These are phyloP conservation scores for Mortierella sp. DNA, from an alignment of 371 early-diverging fungal genomes.

Conservation along the genomic window DNA sequence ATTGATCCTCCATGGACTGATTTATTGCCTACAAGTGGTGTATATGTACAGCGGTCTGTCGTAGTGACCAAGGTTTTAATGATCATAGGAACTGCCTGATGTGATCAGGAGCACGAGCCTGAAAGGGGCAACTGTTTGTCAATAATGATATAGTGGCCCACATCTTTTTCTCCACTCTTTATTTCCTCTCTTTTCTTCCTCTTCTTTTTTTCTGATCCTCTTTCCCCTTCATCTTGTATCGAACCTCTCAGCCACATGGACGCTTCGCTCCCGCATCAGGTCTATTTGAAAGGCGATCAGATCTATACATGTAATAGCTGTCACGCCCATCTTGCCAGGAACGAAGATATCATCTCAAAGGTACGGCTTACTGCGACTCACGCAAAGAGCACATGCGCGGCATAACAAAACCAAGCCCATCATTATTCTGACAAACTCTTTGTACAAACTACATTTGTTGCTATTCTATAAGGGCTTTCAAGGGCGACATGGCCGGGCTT, in stretches of 20 bases:
- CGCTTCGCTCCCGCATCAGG: slow-evolving; percentile 48
- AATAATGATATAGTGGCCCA: neutral
- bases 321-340: slow-evolving; percentile 72
- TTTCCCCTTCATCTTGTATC: neutral
- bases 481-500: slow-evolving; percentile 80
- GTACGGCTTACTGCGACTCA: slow-evolving; percentile 19
- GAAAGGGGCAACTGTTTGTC: neutral
- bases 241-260: slow-evolving; percentile 4
- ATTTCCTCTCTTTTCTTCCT: neutral
- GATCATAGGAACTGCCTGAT: neutral
- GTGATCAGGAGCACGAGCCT: slow-evolving; percentile 3
- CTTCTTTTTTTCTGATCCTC: neutral
- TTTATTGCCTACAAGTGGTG: neutral
- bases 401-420: neutral
- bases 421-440: neutral
- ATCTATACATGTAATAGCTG: slow-evolving; percentile 70
- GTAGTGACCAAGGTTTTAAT: too few relatives aligned
- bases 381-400: neutral
- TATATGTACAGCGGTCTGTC: neutral
- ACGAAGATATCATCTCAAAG: slow-evolving; percentile 74
- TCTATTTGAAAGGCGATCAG: slow-evolving; percentile 56
- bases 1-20: neutral
- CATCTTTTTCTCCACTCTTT: neutral
- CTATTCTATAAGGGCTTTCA: slow-evolving; percentile 68
- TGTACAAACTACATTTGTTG: neutral